These are phyloP conservation scores for Ceratocystis cubensis DNA, from an alignment of 2,329 filamentous ascomycete species.

Conservation along the genomic window DNA sequence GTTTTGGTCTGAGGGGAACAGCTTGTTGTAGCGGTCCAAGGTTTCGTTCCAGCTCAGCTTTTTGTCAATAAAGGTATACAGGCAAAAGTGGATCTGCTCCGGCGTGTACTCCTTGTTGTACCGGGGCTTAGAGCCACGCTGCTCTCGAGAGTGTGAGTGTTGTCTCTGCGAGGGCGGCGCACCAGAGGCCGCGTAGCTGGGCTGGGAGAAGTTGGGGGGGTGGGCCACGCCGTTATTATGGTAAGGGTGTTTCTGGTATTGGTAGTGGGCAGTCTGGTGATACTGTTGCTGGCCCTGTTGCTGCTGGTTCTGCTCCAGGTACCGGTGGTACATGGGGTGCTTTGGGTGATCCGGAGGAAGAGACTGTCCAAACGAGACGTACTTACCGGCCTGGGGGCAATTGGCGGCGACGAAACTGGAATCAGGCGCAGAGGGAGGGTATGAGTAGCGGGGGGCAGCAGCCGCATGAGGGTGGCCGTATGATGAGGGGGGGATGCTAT, in stretches of 20 bases:
- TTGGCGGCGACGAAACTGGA: not conserved
- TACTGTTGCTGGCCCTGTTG: not conserved
- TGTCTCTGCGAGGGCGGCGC: not conserved
- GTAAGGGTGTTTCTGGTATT: not conserved
- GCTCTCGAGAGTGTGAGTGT: not conserved
- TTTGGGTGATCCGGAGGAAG: not conserved
- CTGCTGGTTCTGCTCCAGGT: not conserved
- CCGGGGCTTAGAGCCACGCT: slow-evolving; percentile 20
- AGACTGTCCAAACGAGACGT: not conserved
- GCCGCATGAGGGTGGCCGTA: not conserved
- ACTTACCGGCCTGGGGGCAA: not conserved
- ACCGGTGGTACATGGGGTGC: not conserved
- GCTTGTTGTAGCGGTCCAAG: slow-evolving; percentile 15
- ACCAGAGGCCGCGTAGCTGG: not conserved
- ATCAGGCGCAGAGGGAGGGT: not conserved
- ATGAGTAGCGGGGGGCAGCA: not conserved
- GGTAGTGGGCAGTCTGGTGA: not conserved
- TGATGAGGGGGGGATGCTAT: not conserved
- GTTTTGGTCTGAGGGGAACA: slow-evolving; percentile 20
- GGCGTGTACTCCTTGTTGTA: slow-evolving; percentile 34
- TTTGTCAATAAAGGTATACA: slow-evolving; percentile 35
- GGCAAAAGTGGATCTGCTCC: slow-evolving; percentile 35
- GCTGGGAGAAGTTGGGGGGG: slow-evolving; percentile 2
- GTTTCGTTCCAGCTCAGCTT: slow-evolving; percentile 31
- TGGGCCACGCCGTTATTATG: not conserved